These are phyloP conservation scores for Blastobotrys raffinosifermentans DNA, from an alignment of 1,139 yeast species.

Conservation along the genomic window DNA sequence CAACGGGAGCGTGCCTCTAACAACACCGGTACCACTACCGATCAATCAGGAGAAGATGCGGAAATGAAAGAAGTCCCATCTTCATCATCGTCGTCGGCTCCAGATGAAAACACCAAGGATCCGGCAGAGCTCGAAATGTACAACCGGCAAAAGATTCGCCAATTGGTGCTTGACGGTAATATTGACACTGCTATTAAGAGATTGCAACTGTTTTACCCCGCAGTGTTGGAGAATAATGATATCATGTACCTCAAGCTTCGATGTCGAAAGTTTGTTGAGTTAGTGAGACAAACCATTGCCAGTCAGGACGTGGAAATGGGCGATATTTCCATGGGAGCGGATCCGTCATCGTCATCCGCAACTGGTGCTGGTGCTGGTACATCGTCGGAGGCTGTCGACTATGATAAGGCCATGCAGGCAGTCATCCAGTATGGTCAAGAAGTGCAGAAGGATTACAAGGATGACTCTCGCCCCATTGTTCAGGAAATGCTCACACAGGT, in stretches of 20 bases:
- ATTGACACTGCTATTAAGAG: slow-evolving; percentile 44
- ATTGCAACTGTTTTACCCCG: slow-evolving; percentile 42
- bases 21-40: not conserved
- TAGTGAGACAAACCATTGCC: slow-evolving; percentile 27
- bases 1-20: slow-evolving; percentile 32
- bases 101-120: slow-evolving; percentile 6
- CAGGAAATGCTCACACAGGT: slow-evolving; percentile 37
- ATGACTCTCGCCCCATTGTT: slow-evolving; percentile 28
- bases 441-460: slow-evolving; percentile 38
- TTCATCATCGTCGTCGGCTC: not conserved
- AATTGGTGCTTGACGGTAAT: slow-evolving; percentile 42
- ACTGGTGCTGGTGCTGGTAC: slow-evolving; percentile 1
- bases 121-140: slow-evolving; percentile 36
- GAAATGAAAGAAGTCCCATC: slow-evolving; percentile 5
- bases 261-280: slow-evolving; percentile 46
- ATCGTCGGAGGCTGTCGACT: not conserved
- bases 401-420: slow-evolving; percentile 27
- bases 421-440: slow-evolving; percentile 45
- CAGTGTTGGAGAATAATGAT: slow-evolving; percentile 38
- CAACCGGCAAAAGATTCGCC: slow-evolving; percentile 48
- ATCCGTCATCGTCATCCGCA: no score
- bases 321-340: slow-evolving; percentile 4
- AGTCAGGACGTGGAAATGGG: slow-evolving; percentile 11
- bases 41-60: slow-evolving; percentile 7
- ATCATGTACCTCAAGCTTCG: slow-evolving; percentile 49